Conservation (phyloP, 2,329 filamentous ascomycete genomes). For the Metarhizium robertsii region DNA sequence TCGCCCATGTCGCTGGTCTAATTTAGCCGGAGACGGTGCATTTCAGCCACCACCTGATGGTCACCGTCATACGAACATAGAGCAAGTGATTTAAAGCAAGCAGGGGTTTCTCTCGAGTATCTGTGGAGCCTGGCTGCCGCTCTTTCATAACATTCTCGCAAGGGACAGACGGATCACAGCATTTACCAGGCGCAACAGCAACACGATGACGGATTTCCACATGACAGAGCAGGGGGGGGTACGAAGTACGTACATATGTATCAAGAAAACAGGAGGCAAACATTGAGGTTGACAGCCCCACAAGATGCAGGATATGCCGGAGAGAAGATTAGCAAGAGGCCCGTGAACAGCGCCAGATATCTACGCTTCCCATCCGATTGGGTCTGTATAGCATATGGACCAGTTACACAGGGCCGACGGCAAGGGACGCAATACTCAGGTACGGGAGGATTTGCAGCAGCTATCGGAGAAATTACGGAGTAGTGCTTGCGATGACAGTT, state of each 20-base stretch:
- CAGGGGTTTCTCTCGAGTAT: background rate
- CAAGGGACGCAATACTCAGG: background rate
- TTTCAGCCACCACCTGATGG: background rate
- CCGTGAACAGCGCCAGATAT: background rate
- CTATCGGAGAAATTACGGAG: background rate
- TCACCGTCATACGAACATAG: background rate
- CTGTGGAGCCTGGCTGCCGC: background rate
- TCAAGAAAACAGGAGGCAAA: background rate
- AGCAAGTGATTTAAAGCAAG: no score
- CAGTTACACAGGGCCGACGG: background rate
- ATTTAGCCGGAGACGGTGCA: background rate
- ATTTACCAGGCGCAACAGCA: background rate
- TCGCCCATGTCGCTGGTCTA: background rate
- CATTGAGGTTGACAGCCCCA: background rate
- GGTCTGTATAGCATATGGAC: background rate
- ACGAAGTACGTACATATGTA: no score
- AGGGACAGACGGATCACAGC: background rate
- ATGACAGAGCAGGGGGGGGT: no score
- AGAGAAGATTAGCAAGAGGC: background rate
- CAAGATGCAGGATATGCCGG: background rate
- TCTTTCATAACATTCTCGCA: background rate
- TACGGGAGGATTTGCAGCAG: background rate
- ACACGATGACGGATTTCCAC: no score
- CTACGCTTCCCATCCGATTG: background rate
- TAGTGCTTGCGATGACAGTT: background rate